These are phyloP conservation scores for Cardamine resedifolia DNA, from an alignment of 345 rosid species.

Conservation along the genomic window DNA sequence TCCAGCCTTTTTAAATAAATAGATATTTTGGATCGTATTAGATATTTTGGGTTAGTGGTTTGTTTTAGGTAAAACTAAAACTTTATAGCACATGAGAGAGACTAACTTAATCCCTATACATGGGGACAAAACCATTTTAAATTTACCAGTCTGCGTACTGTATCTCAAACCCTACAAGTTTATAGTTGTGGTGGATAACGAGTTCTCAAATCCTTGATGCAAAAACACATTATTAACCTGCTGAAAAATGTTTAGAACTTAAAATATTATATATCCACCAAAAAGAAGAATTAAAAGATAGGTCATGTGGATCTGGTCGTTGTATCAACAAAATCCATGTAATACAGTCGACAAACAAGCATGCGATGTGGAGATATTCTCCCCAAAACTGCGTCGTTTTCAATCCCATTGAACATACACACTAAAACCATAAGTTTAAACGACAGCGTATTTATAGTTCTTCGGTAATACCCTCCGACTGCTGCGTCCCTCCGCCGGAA, in stretches of 20 bases:
- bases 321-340: background rate
- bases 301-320: conserved; percentile 5
- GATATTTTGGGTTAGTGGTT: background rate
- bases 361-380: background rate
- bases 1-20: background rate
- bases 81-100: background rate
- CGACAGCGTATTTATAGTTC: conserved; percentile 28
- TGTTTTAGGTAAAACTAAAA: background rate
- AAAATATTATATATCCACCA: background rate
- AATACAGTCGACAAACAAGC: background rate
- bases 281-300: background rate
- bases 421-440: background rate
- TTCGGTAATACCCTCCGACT: background rate
- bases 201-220: background rate
- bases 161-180: background rate
- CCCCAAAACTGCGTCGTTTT: conserved; percentile 15
- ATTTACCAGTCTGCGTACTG: background rate
- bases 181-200: background rate
- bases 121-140: background rate
- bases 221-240: background rate
- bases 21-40: background rate
- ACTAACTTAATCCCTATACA: background rate
- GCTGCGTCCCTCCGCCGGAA: conserved; percentile 4
- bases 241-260: background rate
- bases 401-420: background rate